Evolutionary conservation across 257 asterid species (phyloP).

Genomic region (Solanum rostratum): DNA sequence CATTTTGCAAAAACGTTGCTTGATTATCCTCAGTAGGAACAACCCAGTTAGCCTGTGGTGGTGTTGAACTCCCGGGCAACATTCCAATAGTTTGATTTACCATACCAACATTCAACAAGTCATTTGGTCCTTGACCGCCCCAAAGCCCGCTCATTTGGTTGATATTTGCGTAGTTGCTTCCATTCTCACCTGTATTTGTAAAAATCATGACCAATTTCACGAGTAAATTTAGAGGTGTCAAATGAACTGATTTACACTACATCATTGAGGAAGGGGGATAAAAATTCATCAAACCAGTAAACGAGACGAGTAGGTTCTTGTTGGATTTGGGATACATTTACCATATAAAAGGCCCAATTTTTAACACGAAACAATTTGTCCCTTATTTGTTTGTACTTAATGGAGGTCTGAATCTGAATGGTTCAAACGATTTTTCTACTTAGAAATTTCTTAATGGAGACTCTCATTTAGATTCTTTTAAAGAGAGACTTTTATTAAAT

Average conservation of each 20-base stretch:
- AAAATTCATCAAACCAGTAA: background rate
- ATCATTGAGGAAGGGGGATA: background rate
- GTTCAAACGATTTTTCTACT: too few species aligned
- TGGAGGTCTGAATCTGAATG: too few species aligned
- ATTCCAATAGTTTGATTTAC: background rate
- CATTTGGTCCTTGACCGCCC: background rate
- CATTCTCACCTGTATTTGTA: background rate
- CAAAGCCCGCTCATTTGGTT: constrained; percentile 3
- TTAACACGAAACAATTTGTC: too few species aligned
- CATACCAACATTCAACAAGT: background rate
- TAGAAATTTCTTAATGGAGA: too few species aligned
- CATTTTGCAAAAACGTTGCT: background rate
- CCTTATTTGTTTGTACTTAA: too few species aligned
- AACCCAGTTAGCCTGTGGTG: background rate
- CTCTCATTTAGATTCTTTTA: too few species aligned
- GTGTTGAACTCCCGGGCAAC: background rate
- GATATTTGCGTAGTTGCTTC: background rate
- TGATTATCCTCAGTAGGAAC: background rate
- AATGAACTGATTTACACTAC: background rate
- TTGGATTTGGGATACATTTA: background rate
- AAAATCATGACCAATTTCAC: too few species aligned
- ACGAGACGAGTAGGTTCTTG: background rate
- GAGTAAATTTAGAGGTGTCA: background rate
- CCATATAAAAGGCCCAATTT: background rate
- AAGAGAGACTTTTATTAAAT: too few species aligned